A percentile compares a stretch with the other conserved stretches of the same genome.
Conservation (phyloP, 768 basidiomycete species). For the Boletus fagicola region DNA sequence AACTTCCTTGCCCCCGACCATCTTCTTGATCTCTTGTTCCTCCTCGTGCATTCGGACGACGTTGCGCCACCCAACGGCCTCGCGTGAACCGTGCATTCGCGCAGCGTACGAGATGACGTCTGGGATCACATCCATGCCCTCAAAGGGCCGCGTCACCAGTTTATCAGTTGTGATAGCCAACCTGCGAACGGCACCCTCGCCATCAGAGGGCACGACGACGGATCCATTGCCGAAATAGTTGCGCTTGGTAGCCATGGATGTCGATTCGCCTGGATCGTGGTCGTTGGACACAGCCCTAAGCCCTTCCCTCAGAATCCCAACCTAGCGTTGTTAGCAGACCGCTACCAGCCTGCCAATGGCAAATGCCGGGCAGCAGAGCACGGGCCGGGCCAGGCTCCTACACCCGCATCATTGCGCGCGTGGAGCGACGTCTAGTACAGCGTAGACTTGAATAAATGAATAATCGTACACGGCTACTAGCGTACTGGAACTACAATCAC, state of each 20-base stretch:
- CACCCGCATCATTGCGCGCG: no score
- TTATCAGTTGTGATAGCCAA: conserved; percentile 51
- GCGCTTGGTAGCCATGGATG: not conserved
- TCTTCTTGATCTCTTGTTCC: conserved; percentile 85
- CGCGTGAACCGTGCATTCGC: conserved; percentile 68
- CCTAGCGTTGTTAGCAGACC: no score
- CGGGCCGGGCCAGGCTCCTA: no score
- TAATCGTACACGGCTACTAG: no score
- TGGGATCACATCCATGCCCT: conserved; percentile 76
- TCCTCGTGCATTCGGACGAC: conserved; percentile 71
- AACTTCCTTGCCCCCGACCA: conserved; percentile 78
- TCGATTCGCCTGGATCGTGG: no score
- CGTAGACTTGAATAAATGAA: no score
- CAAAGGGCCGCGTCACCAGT: conserved; percentile 62
- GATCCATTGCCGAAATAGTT: conserved; percentile 60
- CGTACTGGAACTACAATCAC: no score
- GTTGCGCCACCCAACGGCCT: conserved; percentile 81
- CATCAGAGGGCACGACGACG: conserved; percentile 52
- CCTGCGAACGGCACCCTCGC: conserved; percentile 59
- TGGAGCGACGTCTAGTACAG: no score
- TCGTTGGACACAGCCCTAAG: no score
- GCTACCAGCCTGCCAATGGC: no score
- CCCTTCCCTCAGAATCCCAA: no score
- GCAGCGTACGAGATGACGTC: conserved; percentile 78
- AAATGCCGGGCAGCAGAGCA: no score